Conservation (phyloP, 805 yeast genomes). For the Myxozyma neotropica region DNA sequence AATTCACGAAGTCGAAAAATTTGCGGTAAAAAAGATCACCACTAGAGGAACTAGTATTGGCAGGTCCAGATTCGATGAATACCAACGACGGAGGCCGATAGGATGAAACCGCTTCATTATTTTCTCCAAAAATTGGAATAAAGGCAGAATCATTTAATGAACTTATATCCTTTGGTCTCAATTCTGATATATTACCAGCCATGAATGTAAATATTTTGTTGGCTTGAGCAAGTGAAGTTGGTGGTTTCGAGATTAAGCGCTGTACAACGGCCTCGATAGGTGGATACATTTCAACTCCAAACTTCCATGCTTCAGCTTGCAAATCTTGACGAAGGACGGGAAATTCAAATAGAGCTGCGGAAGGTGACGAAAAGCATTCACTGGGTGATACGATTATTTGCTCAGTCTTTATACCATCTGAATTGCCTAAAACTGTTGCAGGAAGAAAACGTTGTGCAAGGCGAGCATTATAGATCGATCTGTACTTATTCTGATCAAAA, state of each 20-base stretch:
- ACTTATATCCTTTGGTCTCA: slow-evolving; percentile 33
- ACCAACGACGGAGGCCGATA: slow-evolving; percentile 37
- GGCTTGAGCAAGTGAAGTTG: slow-evolving; percentile 33
- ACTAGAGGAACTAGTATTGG: not conserved
- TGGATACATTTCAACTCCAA: slow-evolving; percentile 42
- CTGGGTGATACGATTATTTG: slow-evolving; percentile 18
- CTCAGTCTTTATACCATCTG: slow-evolving; percentile 11
- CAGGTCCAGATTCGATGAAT: slow-evolving; percentile 22
- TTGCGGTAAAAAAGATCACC: slow-evolving; percentile 30
- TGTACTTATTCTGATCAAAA: slow-evolving; percentile 36
- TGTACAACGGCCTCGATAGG: slow-evolving; percentile 30
- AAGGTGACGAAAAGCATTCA: slow-evolving; percentile 28
- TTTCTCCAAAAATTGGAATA: slow-evolving; percentile 38
- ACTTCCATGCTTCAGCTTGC: slow-evolving; percentile 38
- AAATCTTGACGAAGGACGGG: slow-evolving; percentile 37
- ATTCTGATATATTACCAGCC: slow-evolving; percentile 35
- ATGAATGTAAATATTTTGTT: slow-evolving; percentile 40
- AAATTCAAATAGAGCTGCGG: slow-evolving; percentile 39
- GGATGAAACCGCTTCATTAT: not conserved
- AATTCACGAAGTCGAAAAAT: slow-evolving; percentile 39
- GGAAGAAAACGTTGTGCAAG: slow-evolving; percentile 28
- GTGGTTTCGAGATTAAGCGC: slow-evolving; percentile 35
- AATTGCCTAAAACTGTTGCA: slow-evolving; percentile 19
- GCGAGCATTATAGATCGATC: slow-evolving; percentile 14
- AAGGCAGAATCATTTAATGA: slow-evolving; percentile 32